Conservation (phyloP, 2,329 filamentous ascomycete genomes). For the Onygenales sp. region DNA sequence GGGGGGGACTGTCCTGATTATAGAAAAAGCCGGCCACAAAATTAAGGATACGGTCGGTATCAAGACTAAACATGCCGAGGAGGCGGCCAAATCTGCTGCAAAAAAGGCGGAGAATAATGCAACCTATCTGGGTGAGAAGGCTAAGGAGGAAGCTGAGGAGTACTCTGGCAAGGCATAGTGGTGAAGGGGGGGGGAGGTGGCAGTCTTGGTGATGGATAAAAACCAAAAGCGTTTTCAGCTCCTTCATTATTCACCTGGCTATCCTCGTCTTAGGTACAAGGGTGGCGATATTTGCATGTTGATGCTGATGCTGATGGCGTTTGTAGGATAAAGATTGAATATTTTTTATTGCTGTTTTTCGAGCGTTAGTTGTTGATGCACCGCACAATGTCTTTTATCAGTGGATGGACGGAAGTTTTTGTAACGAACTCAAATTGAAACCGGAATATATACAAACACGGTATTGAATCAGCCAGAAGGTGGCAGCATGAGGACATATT, state of each 20-base stretch:
- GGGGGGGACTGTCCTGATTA: background rate
- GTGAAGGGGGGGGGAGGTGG: background rate
- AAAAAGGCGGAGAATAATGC: constrained; percentile 19
- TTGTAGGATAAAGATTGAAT: too few species aligned
- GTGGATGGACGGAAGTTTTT: background rate
- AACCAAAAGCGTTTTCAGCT: too few species aligned
- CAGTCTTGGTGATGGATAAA: background rate
- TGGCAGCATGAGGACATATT: constrained; percentile 90
- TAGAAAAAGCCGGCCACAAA: constrained; percentile 44
- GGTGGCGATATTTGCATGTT: too few species aligned
- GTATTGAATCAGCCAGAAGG: constrained; percentile 17
- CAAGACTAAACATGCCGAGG: constrained; percentile 31
- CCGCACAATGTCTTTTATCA: too few species aligned
- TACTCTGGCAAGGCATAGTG: constrained; percentile 17
- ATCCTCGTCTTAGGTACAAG: too few species aligned
- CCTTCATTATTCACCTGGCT: too few species aligned
- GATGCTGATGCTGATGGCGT: too few species aligned
- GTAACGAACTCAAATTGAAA: constrained; percentile 2
- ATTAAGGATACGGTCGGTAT: constrained; percentile 33
- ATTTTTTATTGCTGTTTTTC: too few species aligned
- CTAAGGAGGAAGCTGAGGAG: constrained; percentile 19
- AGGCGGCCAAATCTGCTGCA: constrained; percentile 22
- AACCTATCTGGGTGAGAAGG: constrained; percentile 9
- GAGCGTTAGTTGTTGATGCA: too few species aligned
- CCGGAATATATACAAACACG: background rate